phyloP scores from a whole-genome alignment of 2,329 filamentous ascomycete species.

The Zymoseptoria ardabiliae region DNA sequence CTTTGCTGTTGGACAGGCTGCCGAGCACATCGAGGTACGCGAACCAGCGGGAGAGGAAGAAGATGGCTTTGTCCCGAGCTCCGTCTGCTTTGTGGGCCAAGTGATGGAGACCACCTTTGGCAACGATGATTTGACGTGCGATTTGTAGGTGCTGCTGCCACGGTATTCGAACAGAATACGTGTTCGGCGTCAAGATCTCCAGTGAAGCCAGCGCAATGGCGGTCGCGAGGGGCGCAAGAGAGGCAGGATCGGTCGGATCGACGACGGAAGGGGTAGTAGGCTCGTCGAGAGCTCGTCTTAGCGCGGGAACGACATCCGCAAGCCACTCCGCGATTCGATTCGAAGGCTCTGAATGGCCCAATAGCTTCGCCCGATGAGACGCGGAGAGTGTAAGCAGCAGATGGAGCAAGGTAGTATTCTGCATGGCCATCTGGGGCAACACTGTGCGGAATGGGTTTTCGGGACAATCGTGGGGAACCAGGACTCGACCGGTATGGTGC shows the following conservation, averaged over 20 bases:
- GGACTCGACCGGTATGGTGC: conserved; percentile 67
- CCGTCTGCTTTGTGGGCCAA: conserved; percentile 32
- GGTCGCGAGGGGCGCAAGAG: conserved; percentile 67
- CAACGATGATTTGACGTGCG: conserved; percentile 66
- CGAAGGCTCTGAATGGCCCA: conserved; percentile 65
- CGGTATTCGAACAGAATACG: conserved; percentile 70
- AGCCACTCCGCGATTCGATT: conserved; percentile 77
- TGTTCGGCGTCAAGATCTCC: conserved; percentile 74
- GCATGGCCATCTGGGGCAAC: conserved; percentile 59
- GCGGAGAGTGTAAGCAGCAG: conserved; percentile 75
- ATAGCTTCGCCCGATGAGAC: conserved; percentile 69
- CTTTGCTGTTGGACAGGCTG: conserved; percentile 50
- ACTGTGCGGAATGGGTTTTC: conserved; percentile 55
- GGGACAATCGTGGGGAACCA: conserved; percentile 55
- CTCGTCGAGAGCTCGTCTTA: conserved; percentile 54
- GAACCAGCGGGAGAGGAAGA: conserved; percentile 76
- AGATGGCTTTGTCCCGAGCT: conserved; percentile 51
- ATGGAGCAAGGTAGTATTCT: conserved; percentile 64
- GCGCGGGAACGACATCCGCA: conserved; percentile 65
- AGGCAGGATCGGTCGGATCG: conserved; percentile 51
- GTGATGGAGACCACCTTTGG: conserved; percentile 52
- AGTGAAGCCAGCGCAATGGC: conserved; percentile 79
- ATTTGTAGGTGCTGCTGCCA: conserved; percentile 75
- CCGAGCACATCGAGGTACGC: conserved; percentile 77
- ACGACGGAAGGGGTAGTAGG: conserved; percentile 17